These are phyloP conservation scores for Tylopilus sp. DNA, from an alignment of 1,284 basidiomycete genomes.

Conservation along the genomic window DNA sequence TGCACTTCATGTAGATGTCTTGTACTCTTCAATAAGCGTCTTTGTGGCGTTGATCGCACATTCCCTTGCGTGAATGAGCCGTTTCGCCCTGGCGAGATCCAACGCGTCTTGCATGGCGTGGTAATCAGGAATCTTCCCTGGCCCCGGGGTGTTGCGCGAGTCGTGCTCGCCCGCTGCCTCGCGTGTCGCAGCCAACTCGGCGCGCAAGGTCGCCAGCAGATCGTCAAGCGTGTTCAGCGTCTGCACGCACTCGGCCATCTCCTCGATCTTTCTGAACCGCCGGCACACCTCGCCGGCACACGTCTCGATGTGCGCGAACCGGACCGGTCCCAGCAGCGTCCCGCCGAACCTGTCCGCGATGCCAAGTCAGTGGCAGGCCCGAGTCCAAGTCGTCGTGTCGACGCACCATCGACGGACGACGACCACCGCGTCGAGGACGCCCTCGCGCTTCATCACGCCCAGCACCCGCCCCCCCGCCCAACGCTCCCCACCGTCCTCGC, in stretches of 20 bases:
- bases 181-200: constrained; percentile 41
- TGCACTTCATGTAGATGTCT: constrained; percentile 1
- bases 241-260: constrained; percentile 57
- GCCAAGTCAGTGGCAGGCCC: no score
- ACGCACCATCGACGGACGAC: constrained; percentile 63
- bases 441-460: constrained; percentile 68
- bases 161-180: not conserved
- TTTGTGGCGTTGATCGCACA: constrained; percentile 30
- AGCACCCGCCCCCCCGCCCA: constrained; percentile 65
- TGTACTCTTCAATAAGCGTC: constrained; percentile 21
- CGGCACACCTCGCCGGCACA: constrained; percentile 73
- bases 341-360: constrained; percentile 66
- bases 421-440: constrained; percentile 62
- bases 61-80: constrained; percentile 49
- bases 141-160: not conserved
- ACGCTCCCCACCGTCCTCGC: constrained; percentile 71
- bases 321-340: constrained; percentile 61
- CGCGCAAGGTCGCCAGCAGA: constrained; percentile 54
- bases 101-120: constrained; percentile 36
- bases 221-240: constrained; percentile 64
- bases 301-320: constrained; percentile 78
- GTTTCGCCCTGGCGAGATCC: constrained; percentile 47
- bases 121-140: constrained; percentile 39
- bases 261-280: constrained; percentile 62
- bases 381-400: not conserved